Percentiles rank a stretch among this genome's conserved stretches.
Evolutionary conservation across 352 stramenopile species (phyloP).

Genomic region (Discostella stelligera): DNA sequence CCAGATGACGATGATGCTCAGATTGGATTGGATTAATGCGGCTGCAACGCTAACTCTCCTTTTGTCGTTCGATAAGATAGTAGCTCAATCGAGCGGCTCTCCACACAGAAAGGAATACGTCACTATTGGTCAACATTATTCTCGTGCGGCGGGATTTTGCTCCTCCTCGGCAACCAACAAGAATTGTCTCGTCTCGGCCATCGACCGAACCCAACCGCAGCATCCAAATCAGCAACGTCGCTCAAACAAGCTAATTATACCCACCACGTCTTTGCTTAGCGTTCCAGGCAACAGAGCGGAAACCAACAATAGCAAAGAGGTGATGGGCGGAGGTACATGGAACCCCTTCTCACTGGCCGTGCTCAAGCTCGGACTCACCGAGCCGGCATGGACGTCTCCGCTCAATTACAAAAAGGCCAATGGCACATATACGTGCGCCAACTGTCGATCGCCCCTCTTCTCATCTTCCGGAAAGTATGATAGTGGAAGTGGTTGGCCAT

Average conservation of each 20-base stretch:
- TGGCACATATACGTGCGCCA: slow-evolving; percentile 74
- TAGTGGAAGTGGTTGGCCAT: slow-evolving; percentile 81
- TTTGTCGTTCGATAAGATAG: background rate
- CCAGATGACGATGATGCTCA: background rate
- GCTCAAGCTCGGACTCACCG: slow-evolving; percentile 68
- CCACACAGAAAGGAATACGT: too few relatives aligned
- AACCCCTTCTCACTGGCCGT: slow-evolving; percentile 71
- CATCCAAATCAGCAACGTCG: background rate
- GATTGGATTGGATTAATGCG: background rate
- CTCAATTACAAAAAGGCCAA: slow-evolving; percentile 73
- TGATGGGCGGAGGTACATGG: slow-evolving; percentile 34
- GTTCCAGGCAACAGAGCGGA: background rate
- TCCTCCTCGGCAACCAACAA: too few relatives aligned
- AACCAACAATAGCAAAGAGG: background rate
- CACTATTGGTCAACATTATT: too few relatives aligned
- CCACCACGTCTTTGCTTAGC: background rate
- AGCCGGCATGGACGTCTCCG: slow-evolving; percentile 62
- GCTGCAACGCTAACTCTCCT: background rate
- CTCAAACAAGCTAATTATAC: background rate
- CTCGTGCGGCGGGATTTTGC: too few relatives aligned
- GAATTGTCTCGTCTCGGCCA: too few relatives aligned
- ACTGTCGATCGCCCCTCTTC: slow-evolving; percentile 77
- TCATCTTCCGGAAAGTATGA: slow-evolving; percentile 78
- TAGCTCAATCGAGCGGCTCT: too few relatives aligned
- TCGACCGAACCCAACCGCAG: too few relatives aligned